Evolutionary conservation across 768 basidiomycete genomes (phyloP).

Genomic region (Trametes elegans): DNA sequence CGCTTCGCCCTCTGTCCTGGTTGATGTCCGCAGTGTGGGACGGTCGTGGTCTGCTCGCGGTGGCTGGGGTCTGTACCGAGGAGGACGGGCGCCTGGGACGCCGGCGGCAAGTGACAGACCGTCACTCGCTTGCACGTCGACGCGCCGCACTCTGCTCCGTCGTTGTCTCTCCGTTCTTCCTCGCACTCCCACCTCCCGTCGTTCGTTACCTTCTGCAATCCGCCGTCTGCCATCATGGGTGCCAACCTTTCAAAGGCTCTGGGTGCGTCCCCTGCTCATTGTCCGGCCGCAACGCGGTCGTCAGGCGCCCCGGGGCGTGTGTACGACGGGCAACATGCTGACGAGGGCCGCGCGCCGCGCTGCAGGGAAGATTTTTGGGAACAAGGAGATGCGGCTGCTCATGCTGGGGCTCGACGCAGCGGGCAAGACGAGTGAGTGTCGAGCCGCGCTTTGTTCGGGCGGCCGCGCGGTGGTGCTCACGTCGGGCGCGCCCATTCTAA

Average conservation of each 20-base stretch:
- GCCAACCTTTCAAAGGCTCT: slow-evolving; percentile 85
- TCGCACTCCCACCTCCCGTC: slow-evolving; percentile 41
- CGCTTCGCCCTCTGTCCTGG: no score
- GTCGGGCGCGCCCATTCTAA: slow-evolving; percentile 33
- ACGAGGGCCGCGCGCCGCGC: background rate
- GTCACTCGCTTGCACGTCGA: background rate
- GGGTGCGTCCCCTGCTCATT: slow-evolving; percentile 41
- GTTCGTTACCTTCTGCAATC: slow-evolving; percentile 55
- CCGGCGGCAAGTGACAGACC: background rate
- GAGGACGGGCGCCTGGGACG: background rate
- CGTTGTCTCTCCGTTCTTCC: slow-evolving; percentile 24
- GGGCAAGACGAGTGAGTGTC: slow-evolving; percentile 92
- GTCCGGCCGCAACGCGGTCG: background rate
- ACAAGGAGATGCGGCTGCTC: slow-evolving; percentile 97
- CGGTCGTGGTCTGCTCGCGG: background rate
- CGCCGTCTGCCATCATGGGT: slow-evolving; percentile 61
- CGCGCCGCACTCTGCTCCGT: slow-evolving; percentile 12
- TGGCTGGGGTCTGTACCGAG: slow-evolving; percentile 9
- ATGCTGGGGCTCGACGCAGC: slow-evolving; percentile 98
- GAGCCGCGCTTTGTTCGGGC: background rate
- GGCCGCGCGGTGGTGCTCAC: slow-evolving; percentile 4
- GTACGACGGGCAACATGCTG: slow-evolving; percentile 2
- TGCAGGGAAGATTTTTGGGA: slow-evolving; percentile 90
- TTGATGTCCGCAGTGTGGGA: background rate
- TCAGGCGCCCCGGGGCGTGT: background rate